Base-by-base conservation (phyloP, 2,329 filamentous ascomycete genomes). In the Colletotrichum endophyticum region DNA sequence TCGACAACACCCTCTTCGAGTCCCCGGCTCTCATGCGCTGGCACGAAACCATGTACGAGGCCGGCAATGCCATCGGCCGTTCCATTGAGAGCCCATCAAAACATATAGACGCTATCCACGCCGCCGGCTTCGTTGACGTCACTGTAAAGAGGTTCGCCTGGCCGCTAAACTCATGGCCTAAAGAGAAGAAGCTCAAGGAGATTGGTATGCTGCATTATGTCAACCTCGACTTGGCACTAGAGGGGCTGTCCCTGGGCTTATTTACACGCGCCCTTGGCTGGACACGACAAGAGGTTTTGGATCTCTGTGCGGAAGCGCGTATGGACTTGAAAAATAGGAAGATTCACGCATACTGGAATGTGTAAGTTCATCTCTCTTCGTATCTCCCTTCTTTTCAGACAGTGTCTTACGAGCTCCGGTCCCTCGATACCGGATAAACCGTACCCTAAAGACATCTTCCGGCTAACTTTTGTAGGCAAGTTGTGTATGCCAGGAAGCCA, bases 51-150 rank as follows among this genome's bases (percentile, higher is more conserved):
- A 49, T 49, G 39, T n/a, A 49, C 39, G 19, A 49, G 9, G 39
- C 39, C 5, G 39, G 39, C 5, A 49, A 49, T 49, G 39, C 1
- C 19, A n/a, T 49, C 39, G 19, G 39, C 39, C 39, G 39, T 12
- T 49, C 39, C 19, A 49, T 49, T 19, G 39, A 49, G 19, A 49
- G 39, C 5, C 39, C 39, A 12, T 49, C 39, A 19, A 49, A 49
- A 2, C 9, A 49, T 4, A 2, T 49, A 2, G 39, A 49, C 39
- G 39, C 39, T 5, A 49, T 49, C 0, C 39, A 2, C 19, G 6
- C 39, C 5, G 39, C 39, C 19, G 39, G 39, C 39, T 49, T 49
- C 19, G 39, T 49, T 7, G 39, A 7, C 39, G 39, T 49, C 6
- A 49, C 39, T n/a, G 39, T 49, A 22, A 49, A 49, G 39, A 49